phyloP scores from a whole-genome alignment of 2,329 filamentous ascomycete species.

The Cadophora gregata region DNA sequence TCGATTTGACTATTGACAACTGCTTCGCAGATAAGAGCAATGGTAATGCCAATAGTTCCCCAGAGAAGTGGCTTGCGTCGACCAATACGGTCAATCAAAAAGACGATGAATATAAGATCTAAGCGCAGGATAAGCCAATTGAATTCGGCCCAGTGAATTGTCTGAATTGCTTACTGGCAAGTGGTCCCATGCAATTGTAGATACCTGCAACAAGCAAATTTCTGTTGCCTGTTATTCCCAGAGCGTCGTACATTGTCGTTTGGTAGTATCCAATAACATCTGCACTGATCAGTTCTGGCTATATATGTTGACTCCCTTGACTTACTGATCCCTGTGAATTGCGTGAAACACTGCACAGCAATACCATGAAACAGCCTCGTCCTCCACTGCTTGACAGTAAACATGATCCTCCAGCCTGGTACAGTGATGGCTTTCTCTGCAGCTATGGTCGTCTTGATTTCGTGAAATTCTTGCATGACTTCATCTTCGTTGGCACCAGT shows the following conservation, averaged over 20 bases:
- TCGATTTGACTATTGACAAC: slow-evolving; percentile 58
- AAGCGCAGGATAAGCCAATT: neutral
- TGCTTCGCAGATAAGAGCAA: slow-evolving; percentile 65
- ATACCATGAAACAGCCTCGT: slow-evolving; percentile 66
- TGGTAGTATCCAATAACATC: slow-evolving; percentile 69
- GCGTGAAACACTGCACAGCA: slow-evolving; percentile 68
- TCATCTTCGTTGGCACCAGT: slow-evolving; percentile 67
- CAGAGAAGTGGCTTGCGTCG: slow-evolving; percentile 59
- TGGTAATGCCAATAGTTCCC: slow-evolving; percentile 58
- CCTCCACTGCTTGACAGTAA: slow-evolving; percentile 63
- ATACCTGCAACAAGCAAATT: slow-evolving; percentile 63
- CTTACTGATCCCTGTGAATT: slow-evolving; percentile 62
- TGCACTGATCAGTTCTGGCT: slow-evolving; percentile 21
- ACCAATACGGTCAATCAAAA: slow-evolving; percentile 60
- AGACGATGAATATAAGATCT: slow-evolving; percentile 64
- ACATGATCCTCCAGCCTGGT: slow-evolving; percentile 61
- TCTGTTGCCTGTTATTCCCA: slow-evolving; percentile 60
- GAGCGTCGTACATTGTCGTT: slow-evolving; percentile 61
- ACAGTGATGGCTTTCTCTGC: slow-evolving; percentile 61
- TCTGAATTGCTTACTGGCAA: slow-evolving; percentile 44
- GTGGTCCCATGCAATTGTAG: slow-evolving; percentile 64
- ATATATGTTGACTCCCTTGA: neutral
- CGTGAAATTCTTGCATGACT: slow-evolving; percentile 62
- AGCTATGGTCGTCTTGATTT: slow-evolving; percentile 67
- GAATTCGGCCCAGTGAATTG: neutral